Conservation (phyloP, 2,329 filamentous ascomycete genomes). For the Saccharata proteae region DNA sequence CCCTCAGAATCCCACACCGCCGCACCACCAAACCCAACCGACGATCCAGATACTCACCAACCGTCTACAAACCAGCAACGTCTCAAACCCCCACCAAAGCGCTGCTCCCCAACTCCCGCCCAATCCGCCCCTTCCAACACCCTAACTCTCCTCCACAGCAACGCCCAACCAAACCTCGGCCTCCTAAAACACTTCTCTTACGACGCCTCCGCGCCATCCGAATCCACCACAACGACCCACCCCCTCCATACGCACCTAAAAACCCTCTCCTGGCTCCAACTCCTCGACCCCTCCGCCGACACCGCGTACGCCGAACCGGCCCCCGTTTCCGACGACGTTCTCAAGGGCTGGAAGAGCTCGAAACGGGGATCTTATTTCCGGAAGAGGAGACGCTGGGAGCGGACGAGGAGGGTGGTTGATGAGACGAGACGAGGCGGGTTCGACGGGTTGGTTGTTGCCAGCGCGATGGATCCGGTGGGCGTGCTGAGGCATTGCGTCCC, state of each 20-base stretch:
- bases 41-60: not conserved
- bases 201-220: constrained; percentile 50
- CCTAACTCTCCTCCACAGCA: constrained; percentile 67
- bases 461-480: constrained; percentile 65
- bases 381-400: constrained; percentile 74
- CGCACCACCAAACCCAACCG: not conserved
- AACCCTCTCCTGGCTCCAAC: constrained; percentile 81
- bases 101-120: constrained; percentile 28
- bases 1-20: constrained; percentile 6
- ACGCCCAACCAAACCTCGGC: constrained; percentile 76
- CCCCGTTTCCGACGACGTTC: constrained; percentile 43
- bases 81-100: constrained; percentile 10
- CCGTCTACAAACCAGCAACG: not conserved
- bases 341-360: constrained; percentile 65
- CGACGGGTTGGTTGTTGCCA: constrained; percentile 71
- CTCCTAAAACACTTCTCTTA: constrained; percentile 84
- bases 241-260: constrained; percentile 74
- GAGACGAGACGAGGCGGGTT: constrained; percentile 64
- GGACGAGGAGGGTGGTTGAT: constrained; percentile 60
- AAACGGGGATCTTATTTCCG: constrained; percentile 78
- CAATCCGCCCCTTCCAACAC: constrained; percentile 62
- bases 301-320: constrained; percentile 60
- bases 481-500: constrained; percentile 67
- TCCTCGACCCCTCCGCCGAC: constrained; percentile 66
- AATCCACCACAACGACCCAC: constrained; percentile 49